A percentile compares a stretch with the other conserved stretches of the same genome.
Evolutionary conservation across 345 rosid species (phyloP).

Genomic region (Hibiscus mutabilis): DNA sequence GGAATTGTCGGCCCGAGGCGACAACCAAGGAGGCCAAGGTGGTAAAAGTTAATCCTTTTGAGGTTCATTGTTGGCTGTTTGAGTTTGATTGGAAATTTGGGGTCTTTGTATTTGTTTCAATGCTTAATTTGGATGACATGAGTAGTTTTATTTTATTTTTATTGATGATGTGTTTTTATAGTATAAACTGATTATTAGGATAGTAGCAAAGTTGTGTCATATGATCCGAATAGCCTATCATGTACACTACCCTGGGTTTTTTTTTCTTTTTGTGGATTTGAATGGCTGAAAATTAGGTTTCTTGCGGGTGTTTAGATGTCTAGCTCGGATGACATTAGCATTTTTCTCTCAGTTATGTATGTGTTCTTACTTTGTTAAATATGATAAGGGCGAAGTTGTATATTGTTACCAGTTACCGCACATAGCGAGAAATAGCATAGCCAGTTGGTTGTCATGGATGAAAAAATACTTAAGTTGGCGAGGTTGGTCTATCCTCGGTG

Average conservation of each 20-base stretch:
- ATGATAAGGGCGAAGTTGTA: neutral
- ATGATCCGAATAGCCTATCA: neutral
- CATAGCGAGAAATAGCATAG: neutral
- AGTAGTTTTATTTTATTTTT: neutral
- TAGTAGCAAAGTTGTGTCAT: neutral
- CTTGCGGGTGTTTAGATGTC: too few species aligned
- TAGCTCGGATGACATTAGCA: too few species aligned
- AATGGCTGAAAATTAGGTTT: neutral
- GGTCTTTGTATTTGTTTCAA: neutral
- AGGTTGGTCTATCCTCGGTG: neutral
- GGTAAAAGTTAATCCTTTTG: constrained; percentile 30
- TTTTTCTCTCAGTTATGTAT: too few species aligned
- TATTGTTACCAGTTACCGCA: neutral
- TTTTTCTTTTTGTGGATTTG: neutral
- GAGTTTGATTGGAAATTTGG: neutral
- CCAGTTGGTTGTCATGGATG: neutral
- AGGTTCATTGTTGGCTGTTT: neutral
- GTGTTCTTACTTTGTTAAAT: neutral
- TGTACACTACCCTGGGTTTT: too few species aligned
- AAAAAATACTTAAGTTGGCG: neutral
- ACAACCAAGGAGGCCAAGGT: constrained; percentile 23
- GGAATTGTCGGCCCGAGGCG: constrained; percentile 28
- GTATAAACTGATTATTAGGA: neutral
- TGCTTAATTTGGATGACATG: neutral
- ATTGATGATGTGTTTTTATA: neutral